Evolutionary conservation across 495 filamentous ascomycete genomes (phyloP).

Genomic region (Penicillium longicatenatum): DNA sequence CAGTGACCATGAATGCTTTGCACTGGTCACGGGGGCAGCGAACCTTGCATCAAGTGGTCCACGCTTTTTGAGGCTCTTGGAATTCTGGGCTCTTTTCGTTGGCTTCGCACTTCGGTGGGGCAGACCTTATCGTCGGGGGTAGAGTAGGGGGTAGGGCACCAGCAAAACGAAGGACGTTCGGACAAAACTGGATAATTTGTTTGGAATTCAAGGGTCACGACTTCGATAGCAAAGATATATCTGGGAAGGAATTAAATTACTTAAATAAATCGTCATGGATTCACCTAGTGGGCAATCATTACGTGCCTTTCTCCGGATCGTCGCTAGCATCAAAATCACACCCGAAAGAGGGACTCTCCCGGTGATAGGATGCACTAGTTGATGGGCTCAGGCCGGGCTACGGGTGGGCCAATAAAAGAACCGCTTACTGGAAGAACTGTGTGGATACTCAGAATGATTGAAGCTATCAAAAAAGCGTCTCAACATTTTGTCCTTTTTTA

Average conservation of each 20-base stretch:
- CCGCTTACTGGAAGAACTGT: constrained; percentile 19
- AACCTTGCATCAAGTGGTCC: constrained; percentile 15
- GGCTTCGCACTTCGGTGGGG: neutral
- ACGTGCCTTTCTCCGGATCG: constrained; percentile 24
- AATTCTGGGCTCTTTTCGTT: neutral
- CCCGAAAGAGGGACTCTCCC: constrained; percentile 17
- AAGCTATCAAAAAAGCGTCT: constrained; percentile 28
- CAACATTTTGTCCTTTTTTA: neutral
- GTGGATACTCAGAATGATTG: constrained; percentile 18
- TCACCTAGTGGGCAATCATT: neutral
- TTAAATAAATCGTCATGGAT: constrained; percentile 4
- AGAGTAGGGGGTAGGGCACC: neutral
- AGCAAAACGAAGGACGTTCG: neutral
- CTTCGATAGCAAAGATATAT: neutral
- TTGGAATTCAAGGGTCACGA: too few relatives aligned
- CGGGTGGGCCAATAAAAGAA: constrained; percentile 16
- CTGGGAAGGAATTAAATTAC: neutral
- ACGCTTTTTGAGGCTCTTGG: neutral
- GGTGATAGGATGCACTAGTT: constrained; percentile 12
- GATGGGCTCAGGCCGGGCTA: constrained; percentile 5
- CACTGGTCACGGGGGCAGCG: constrained; percentile 4
- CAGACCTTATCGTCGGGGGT: neutral
- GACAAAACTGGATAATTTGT: neutral
- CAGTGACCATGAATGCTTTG: constrained; percentile 23
- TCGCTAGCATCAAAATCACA: constrained; percentile 15